Evolutionary conservation across 2,329 filamentous ascomycete species (phyloP).

Genomic region (Myriosclerotinia scirpicola): DNA sequence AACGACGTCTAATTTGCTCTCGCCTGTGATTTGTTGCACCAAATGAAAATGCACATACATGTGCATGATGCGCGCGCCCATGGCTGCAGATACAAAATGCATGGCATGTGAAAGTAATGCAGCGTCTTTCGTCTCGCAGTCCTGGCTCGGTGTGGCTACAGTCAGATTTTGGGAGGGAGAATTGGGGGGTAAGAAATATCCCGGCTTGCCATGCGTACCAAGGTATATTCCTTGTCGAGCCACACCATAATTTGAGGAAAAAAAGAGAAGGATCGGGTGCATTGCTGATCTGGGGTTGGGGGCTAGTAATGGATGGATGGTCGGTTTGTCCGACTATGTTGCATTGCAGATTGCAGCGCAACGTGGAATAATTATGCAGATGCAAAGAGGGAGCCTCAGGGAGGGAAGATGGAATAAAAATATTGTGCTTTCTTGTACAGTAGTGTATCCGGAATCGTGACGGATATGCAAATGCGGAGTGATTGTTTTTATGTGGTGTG

Average conservation of each 20-base stretch:
- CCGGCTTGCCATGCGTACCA: conserved; percentile 23
- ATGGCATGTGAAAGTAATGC: neutral
- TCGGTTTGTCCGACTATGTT: neutral
- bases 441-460: neutral
- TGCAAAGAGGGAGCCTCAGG: neutral
- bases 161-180: conserved; percentile 19
- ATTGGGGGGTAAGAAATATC: neutral
- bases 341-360: conserved; percentile 20
- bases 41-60: neutral
- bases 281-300: conserved; percentile 18
- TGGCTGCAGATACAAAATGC: conserved; percentile 12
- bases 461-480: conserved; percentile 17
- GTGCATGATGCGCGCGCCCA: neutral
- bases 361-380: conserved; percentile 19
- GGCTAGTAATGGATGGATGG: conserved; percentile 14
- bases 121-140: neutral
- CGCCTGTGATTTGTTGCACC: neutral
- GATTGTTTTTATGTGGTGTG: neutral
- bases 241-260: neutral
- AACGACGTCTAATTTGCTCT: neutral
- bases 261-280: neutral
- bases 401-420: conserved; percentile 1
- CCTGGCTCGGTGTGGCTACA: conserved; percentile 6
- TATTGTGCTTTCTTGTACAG: neutral
- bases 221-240: conserved; percentile 8